phyloP scores from a whole-genome alignment of 306 rosid genomes.

The Mucuna pruriens region DNA sequence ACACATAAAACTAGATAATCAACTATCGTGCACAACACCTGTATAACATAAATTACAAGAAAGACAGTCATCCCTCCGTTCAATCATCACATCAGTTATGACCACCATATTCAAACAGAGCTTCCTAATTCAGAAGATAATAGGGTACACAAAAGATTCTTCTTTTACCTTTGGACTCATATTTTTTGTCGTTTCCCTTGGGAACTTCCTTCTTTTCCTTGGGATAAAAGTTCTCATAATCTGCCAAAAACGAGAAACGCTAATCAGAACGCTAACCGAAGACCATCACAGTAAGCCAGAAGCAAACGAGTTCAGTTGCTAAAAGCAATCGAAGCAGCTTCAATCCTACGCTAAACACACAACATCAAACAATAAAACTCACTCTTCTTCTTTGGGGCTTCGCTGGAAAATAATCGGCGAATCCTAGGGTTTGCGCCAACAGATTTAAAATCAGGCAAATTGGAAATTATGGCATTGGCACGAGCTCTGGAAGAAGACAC shows the following conservation, averaged over 20 bases:
- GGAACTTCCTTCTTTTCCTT: conserved; percentile 88
- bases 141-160: neutral
- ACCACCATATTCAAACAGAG: conserved; percentile 35
- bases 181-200: conserved; percentile 69
- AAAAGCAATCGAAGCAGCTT: neutral
- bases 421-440: conserved; percentile 66
- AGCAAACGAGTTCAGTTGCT: neutral
- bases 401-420: conserved; percentile 71
- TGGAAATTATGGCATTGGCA: conserved; percentile 39
- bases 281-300: neutral
- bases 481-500: conserved; percentile 53
- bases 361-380: conserved; percentile 43
- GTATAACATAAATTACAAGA: neutral
- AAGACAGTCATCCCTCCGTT: neutral
- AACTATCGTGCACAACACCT: neutral
- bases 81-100: neutral
- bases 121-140: neutral
- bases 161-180: conserved; percentile 78
- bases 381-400: conserved; percentile 92
- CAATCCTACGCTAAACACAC: neutral
- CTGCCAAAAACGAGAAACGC: conserved; percentile 48
- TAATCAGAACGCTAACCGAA: conserved; percentile 22
- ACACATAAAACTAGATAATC: neutral
- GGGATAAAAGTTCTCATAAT: conserved; percentile 86
- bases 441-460: conserved; percentile 54